These are phyloP conservation scores for Puccinia brachypodii DNA, from an alignment of 1,284 basidiomycete species.

Conservation along the genomic window DNA sequence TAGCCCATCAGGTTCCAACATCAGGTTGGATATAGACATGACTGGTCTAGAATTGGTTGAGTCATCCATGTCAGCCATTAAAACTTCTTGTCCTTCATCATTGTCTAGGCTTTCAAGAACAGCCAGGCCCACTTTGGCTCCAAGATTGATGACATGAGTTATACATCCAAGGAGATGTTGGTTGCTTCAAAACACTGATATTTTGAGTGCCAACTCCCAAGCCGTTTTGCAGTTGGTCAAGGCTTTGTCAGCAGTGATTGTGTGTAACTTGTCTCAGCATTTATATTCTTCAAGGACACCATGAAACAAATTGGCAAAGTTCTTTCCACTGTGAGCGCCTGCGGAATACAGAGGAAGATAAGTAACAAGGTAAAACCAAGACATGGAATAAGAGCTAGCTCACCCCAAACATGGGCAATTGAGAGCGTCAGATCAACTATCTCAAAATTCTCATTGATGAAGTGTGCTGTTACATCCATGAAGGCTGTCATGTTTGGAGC, in stretches of 20 bases:
- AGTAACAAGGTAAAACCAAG: background rate
- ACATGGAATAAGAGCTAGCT: background rate
- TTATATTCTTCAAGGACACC: background rate
- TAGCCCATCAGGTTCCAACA: background rate
- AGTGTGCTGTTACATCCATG: conserved; percentile 2
- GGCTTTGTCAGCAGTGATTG: conserved; percentile 5
- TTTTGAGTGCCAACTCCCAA: background rate
- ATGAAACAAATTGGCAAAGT: background rate
- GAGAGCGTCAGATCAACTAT: background rate
- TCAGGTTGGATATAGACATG: no score
- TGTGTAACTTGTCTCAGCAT: background rate
- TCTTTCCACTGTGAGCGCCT: background rate
- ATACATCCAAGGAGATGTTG: conserved; percentile 1
- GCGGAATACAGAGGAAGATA: background rate
- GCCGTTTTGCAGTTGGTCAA: background rate
- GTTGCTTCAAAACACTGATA: background rate
- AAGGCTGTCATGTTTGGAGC: background rate
- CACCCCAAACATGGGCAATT: background rate
- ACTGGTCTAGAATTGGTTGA: background rate
- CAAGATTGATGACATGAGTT: conserved; percentile 1
- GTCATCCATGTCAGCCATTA: background rate
- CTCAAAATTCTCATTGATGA: conserved; percentile 5
- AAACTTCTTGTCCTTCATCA: background rate
- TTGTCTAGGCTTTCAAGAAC: background rate
- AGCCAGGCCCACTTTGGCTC: background rate